phyloP scores from a whole-genome alignment of 345 rosid genomes.

The Boechera retrofracta region DNA sequence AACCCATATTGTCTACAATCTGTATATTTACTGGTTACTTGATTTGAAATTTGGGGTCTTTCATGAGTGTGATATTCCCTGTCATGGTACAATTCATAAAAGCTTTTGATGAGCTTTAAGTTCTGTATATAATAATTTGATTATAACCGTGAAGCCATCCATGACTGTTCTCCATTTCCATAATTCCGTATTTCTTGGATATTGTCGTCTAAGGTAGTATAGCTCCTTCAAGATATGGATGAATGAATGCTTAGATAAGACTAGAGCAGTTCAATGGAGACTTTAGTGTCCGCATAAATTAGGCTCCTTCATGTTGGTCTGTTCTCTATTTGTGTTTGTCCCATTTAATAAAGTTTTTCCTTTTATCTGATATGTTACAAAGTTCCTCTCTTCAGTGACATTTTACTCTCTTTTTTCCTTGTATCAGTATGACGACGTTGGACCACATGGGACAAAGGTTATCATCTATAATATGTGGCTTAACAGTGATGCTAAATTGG shows the following conservation, averaged over 20 bases:
- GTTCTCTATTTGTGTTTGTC: slow-evolving; percentile 15
- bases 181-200: slow-evolving; percentile 11
- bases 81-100: slow-evolving; percentile 4
- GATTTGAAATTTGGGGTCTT: neutral
- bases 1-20: slow-evolving; percentile 27
- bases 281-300: neutral
- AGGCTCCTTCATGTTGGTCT: slow-evolving; percentile 12
- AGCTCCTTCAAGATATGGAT: slow-evolving; percentile 6
- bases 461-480: slow-evolving; percentile 88
- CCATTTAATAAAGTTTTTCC: neutral
- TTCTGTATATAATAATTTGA: neutral
- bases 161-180: slow-evolving; percentile 1
- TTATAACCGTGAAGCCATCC: neutral
- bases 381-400: slow-evolving; percentile 28
- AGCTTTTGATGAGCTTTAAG: slow-evolving; percentile 9
- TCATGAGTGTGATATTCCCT: slow-evolving; percentile 13
- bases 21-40: slow-evolving; percentile 15
- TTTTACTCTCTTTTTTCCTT: slow-evolving; percentile 18
- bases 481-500: slow-evolving; percentile 63
- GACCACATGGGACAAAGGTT: slow-evolving; percentile 86
- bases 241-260: slow-evolving; percentile 18
- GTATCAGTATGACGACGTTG: slow-evolving; percentile 82
- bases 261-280: slow-evolving; percentile 13
- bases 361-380: slow-evolving; percentile 4
- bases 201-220: slow-evolving; percentile 16